Conservation (phyloP, 139 green algal genomes). For the Pycnococcus provasolii region DNA sequence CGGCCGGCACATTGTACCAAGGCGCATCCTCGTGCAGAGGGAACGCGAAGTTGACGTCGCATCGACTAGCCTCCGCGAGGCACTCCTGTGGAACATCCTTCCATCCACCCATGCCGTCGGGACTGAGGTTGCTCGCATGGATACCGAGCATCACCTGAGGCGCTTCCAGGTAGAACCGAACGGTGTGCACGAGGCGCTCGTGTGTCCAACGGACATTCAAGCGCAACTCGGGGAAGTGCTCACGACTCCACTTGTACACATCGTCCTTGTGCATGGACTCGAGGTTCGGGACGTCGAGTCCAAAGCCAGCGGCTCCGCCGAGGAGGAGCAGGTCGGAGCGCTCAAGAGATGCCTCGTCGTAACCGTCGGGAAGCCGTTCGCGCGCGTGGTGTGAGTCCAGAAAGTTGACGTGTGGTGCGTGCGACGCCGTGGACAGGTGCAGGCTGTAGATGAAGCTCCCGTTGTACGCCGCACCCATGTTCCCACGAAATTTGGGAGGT, state of each 20-base stretch:
- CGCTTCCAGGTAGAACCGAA: slow-evolving; percentile 9
- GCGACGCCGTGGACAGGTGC: neutral
- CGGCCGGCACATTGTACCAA: slow-evolving; percentile 5
- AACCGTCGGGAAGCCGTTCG: neutral
- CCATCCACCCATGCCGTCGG: neutral
- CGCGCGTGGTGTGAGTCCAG: neutral
- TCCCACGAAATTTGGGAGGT: slow-evolving; percentile 6
- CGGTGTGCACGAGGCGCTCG: neutral
- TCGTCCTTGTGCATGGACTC: neutral
- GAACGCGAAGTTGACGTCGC: slow-evolving; percentile 17
- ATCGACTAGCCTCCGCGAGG: neutral
- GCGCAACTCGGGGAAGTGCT: slow-evolving; percentile 14
- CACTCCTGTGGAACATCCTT: neutral
- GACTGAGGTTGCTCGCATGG: neutral
- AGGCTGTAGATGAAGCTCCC: slow-evolving; percentile 11
- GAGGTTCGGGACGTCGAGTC: neutral
- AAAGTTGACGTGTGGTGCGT: neutral
- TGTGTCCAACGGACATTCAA: slow-evolving; percentile 8
- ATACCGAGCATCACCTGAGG: slow-evolving; percentile 16
- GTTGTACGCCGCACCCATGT: slow-evolving; percentile 10
- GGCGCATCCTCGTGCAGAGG: slow-evolving; percentile 1
- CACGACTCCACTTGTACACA: slow-evolving; percentile 8
- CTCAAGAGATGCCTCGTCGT: neutral
- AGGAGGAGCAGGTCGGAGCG: slow-evolving; percentile 5
- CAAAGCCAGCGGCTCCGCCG: neutral